Conservation (phyloP, 2,329 filamentous ascomycete genomes). For the Botrytis fabae region DNA sequence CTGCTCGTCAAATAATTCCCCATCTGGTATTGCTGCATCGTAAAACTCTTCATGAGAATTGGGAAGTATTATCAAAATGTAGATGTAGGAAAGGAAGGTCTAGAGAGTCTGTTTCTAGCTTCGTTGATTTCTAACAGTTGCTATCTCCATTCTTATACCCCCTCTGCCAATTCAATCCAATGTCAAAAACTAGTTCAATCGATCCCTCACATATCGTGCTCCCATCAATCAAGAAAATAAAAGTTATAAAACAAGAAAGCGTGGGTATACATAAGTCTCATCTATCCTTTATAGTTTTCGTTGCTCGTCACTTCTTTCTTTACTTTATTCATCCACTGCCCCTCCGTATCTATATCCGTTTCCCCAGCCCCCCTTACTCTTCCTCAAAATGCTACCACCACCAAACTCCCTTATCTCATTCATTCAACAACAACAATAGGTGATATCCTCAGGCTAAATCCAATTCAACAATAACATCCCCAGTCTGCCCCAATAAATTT, state of each 20-base stretch:
- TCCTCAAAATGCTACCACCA: neutral
- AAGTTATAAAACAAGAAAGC: slow-evolving; percentile 18
- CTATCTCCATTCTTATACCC: neutral
- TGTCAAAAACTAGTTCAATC: neutral
- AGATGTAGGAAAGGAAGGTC: neutral
- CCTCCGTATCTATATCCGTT: slow-evolving; percentile 14
- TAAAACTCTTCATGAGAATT: neutral
- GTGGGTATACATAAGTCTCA: slow-evolving; percentile 24
- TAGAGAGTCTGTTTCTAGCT: slow-evolving; percentile 6
- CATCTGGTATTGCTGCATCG: neutral
- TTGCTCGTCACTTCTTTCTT: slow-evolving; percentile 15
- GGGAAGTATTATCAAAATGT: neutral
- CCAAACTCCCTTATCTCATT: slow-evolving; percentile 3
- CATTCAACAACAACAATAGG: neutral
- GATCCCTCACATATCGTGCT: slow-evolving; percentile 1
- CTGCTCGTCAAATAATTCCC: neutral
- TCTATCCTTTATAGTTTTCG: slow-evolving; percentile 23
- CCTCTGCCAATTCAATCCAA: slow-evolving; percentile 4
- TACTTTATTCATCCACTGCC: slow-evolving; percentile 22
- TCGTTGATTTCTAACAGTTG: neutral
- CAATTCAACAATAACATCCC: slow-evolving; percentile 9
- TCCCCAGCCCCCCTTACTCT: neutral
- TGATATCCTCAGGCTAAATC: slow-evolving; percentile 18
- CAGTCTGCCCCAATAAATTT: slow-evolving; percentile 15
- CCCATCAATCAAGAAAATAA: slow-evolving; percentile 7